Evolutionary conservation across 805 yeast genomes (phyloP).

Genomic region (Ogataea salicorniae): DNA sequence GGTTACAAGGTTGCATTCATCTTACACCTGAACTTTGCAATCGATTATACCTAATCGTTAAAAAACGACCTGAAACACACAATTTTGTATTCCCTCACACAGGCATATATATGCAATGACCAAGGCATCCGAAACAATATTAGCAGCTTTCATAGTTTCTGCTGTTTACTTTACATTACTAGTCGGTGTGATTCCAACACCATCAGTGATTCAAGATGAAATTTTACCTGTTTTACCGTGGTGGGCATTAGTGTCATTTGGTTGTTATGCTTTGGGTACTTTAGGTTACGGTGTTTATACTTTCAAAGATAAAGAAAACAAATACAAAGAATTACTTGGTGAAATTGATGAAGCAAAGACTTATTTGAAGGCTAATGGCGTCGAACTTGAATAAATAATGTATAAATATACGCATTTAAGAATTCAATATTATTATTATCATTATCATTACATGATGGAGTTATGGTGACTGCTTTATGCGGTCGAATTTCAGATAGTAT

Average conservation of each 20-base stretch:
- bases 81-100: no score
- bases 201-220: slow-evolving; percentile 42
- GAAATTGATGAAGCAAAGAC: slow-evolving; percentile 60
- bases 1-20: no score
- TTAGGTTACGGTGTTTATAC: slow-evolving; percentile 66
- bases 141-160: slow-evolving; percentile 39
- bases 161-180: slow-evolving; percentile 50
- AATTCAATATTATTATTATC: no score
- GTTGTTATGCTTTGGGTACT: slow-evolving; percentile 61
- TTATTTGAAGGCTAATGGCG: slow-evolving; percentile 50
- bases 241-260: slow-evolving; percentile 66
- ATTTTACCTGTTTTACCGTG: slow-evolving; percentile 63
- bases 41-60: no score
- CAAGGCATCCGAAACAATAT: slow-evolving; percentile 57
- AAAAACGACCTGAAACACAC: no score
- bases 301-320: slow-evolving; percentile 66
- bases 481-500: no score
- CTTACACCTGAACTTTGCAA: no score
- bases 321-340: slow-evolving; percentile 54
- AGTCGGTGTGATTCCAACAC: slow-evolving; percentile 50
- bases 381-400: slow-evolving; percentile 37
- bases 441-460: no score
- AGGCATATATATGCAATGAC: slow-evolving; percentile 40
- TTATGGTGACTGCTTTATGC: no score
- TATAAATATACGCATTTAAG: no score